Evolutionary conservation across 2,329 filamentous ascomycete species (phyloP).

Genomic region (Epichloe sylvatica): DNA sequence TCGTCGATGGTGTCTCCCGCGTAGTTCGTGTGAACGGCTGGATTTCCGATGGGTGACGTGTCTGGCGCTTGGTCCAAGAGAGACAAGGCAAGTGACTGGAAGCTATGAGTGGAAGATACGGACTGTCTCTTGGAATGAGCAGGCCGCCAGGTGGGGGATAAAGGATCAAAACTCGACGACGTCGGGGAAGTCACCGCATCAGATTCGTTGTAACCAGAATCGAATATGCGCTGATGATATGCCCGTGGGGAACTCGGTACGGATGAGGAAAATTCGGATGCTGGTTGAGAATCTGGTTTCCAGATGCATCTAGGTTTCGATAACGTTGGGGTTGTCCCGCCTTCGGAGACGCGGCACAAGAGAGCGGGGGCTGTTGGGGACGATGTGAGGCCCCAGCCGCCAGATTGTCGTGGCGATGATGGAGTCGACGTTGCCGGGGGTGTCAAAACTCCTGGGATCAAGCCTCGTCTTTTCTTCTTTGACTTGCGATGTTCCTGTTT

Average conservation of each 20-base stretch:
- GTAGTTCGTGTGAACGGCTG: conserved; percentile 10
- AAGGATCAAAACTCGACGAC: conserved; percentile 60
- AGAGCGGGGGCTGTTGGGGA: conserved; percentile 26
- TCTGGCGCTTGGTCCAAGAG: conserved; percentile 21
- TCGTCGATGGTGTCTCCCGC: conserved; percentile 22
- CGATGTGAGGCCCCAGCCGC: conserved; percentile 23
- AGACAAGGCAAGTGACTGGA: conserved; percentile 22
- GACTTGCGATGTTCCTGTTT: conserved; percentile 48
- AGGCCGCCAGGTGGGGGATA: conserved; percentile 45
- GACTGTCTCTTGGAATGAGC: conserved; percentile 42
- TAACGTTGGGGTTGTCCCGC: conserved; percentile 36
- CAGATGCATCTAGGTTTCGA: conserved; percentile 40
- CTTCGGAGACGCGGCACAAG: conserved; percentile 25
- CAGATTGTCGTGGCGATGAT: conserved; percentile 24
- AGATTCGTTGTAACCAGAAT: conserved; percentile 43
- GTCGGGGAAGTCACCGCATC: conserved; percentile 72
- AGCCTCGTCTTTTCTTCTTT: conserved; percentile 58
- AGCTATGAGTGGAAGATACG: conserved; percentile 38
- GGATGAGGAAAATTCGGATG: conserved; percentile 58
- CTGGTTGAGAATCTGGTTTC: conserved; percentile 30
- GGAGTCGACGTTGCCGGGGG: conserved; percentile 29
- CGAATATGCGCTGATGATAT: conserved; percentile 61
- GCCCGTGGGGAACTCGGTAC: conserved; percentile 71
- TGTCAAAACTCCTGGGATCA: conserved; percentile 48
- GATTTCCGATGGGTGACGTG: conserved; percentile 10